Base-by-base conservation (phyloP, 768 basidiomycete genomes). In the Mycena floridula region DNA sequence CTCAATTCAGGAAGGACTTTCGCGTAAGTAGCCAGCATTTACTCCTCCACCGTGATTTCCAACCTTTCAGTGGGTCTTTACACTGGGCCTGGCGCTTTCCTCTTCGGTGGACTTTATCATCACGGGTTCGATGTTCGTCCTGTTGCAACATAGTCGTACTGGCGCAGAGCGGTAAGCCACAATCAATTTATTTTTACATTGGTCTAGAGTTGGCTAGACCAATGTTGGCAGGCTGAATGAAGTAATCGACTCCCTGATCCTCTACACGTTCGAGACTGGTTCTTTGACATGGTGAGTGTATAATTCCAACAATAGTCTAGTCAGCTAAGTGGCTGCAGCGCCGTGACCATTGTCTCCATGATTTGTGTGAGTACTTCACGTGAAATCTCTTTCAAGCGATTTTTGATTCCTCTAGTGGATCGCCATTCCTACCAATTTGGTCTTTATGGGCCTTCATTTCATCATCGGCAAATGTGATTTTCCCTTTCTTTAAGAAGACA, bases 391-490 rank as follows among this genome's bases (percentile, higher is more conserved):
- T 6, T 15, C 3, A 42, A 15, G 26, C 23, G 5, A 30, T 13
- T 25, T 24, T 22, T 30, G 25, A 13, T 38, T 7, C 15, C 21
- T 44, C 8, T 37, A 73, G 76, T 77, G 76, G 76, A 49, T 77
- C 12, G 48, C 58, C 2, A 71, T 71, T 62, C 67, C 70, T 5
- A 47, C 55, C 12, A 75, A 77, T 46, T 64, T 77, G 4, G 58
- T 77, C 8, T 78, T 77, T 51, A 69, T 77, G 71, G 76, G 68
- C 2, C 50, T 79, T 4, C 73, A 77, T 52, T 73, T 77, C 47
- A 63, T 76, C 20, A 77, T 79, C 44, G 65, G 69, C 52, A 79
- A 79, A 59, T 53, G 76, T 74, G 12, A 12, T 9, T 11, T 24
- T 18, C 38, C 16, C 18, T 27, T 27, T 15, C 37, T 18, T 40